Evolutionary conservation across 1,139 yeast genomes (phyloP).

Genomic region (Zygotorulaspora mrakii): DNA sequence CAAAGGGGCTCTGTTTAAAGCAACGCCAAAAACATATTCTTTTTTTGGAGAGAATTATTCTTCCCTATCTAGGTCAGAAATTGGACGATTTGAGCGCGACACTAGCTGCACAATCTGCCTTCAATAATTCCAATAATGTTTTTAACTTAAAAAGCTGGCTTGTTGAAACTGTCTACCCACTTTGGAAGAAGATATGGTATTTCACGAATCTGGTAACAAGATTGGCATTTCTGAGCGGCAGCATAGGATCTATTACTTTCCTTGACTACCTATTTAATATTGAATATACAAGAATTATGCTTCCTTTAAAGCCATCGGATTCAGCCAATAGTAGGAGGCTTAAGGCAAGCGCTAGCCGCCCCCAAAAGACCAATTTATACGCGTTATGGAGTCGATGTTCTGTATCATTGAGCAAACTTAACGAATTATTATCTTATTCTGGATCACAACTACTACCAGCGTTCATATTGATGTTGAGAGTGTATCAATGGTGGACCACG

Average conservation of each 20-base stretch:
- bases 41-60: conserved; percentile 59
- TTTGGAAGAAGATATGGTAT: conserved; percentile 47
- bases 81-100: conserved; percentile 62
- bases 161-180: conserved; percentile 54
- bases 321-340: conserved; percentile 1
- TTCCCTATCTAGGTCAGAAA: conserved; percentile 68
- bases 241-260: conserved; percentile 59
- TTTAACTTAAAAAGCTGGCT: conserved; percentile 26
- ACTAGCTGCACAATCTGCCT: conserved; percentile 55
- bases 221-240: conserved; percentile 65
- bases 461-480: conserved; percentile 78
- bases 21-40: conserved; percentile 54
- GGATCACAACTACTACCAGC: conserved; percentile 63
- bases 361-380: conserved; percentile 50
- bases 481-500: conserved; percentile 93
- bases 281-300: conserved; percentile 65
- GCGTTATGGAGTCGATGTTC: conserved; percentile 38
- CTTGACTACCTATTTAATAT: conserved; percentile 61
- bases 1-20: conserved; percentile 45
- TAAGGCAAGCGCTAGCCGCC: conserved; percentile 40
- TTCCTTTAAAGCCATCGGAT: conserved; percentile 48
- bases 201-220: conserved; percentile 57
- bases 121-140: conserved; percentile 44
- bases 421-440: conserved; percentile 40
- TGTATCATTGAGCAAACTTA: conserved; percentile 42